Base-by-base conservation (phyloP, 2,329 filamentous ascomycete genomes). In the Tympanopsis confertula region DNA sequence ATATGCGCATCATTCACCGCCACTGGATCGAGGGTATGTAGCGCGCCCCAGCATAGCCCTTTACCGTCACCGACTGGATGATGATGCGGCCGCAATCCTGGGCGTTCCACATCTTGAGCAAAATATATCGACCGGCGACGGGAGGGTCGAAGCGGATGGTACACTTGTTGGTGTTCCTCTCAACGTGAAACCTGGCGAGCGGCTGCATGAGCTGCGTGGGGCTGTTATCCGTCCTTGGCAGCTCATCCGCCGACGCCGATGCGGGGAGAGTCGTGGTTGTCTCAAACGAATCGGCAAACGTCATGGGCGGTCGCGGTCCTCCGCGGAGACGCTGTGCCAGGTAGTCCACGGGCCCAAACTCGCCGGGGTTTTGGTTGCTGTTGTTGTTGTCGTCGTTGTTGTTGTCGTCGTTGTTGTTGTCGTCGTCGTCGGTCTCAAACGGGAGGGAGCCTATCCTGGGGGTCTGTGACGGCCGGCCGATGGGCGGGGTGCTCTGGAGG, bases 31-130 rank as follows among this genome's bases (percentile, higher is more conserved):
- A 73, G 5, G 86, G 85, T 50, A 93, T 91, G 56, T 80, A 94
- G 42, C 88, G 74, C 7, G 85, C 83, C 4, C 89, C 89, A 0
- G 86, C 84, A 58, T 80, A 95, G 0, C 89, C 89, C 50, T 83
- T 80, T 2, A 80, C 83, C 41, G 87, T 72, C 18, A 95, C 79
- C 35, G 81, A 86, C 56, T 94, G 83, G 28, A 96, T 86, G 52
- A 94, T 87, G 45, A 95, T 93, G 50, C 93, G 94, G 41, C 65
- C 65, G 35, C 79, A 75, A 19, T 76, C 71, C 41, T 75, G 74
- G 2, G 83, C 82, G 49, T 80, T 87, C 84, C 86, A 95, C 55
- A 95, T 75, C 65, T 95, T 95, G 44, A 96, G 66, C 30, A 95
- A 60, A 38, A 96, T 82, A 54, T 83, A 93, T 40, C 85, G 74